Base-by-base conservation (phyloP, 148 eudicot genomes). In the Heliosperma pusillum region DNA sequence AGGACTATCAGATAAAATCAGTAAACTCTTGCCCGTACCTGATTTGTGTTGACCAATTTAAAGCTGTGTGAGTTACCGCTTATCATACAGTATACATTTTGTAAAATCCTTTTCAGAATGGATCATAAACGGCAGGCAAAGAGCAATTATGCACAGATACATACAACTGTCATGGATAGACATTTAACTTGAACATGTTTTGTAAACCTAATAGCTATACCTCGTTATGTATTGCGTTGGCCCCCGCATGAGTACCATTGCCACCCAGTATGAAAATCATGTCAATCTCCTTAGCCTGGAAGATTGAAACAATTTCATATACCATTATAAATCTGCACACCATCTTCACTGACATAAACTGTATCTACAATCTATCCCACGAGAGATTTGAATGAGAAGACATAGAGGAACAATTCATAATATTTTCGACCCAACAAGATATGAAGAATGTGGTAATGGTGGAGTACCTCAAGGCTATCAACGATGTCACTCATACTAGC, bases 251-350 rank as follows among this genome's bases (percentile, higher is more conserved):
- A 71, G 87, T 85, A 30, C 87, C 85, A 72, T 85, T 75, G 66
- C 87, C 87, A 75, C 87, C 87, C 67, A 85, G 87, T 61, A 85
- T 71, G 78, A 85, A 85, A 78, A 85, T 70, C 87, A 85, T 85
- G 69, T 85, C 85, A 65, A 85, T 82, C 74, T 78, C 87, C 73
- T 77, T 85, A 24, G 87, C 87, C 87, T 85, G 77, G 55, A 69
- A 62, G 66, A 29, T 22, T 72, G 19, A 7, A 42, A 76, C 15
- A 75, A 10, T 62, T 60, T 29, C 44, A 21, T 2, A 36, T 58
- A 15, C n/a, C 27, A 44, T 57, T 11, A 40, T 42, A 22, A 74
- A 45, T 27, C 9, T 58, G 10, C 3, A 17, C n/a, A 50, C 17
- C 10, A 15, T 50, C 55, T 21, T 21, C 42, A 30, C 25, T 8